Evolutionary conservation across 2,329 filamentous ascomycete species (phyloP).

Genomic region (Lecanicillium sp.): DNA sequence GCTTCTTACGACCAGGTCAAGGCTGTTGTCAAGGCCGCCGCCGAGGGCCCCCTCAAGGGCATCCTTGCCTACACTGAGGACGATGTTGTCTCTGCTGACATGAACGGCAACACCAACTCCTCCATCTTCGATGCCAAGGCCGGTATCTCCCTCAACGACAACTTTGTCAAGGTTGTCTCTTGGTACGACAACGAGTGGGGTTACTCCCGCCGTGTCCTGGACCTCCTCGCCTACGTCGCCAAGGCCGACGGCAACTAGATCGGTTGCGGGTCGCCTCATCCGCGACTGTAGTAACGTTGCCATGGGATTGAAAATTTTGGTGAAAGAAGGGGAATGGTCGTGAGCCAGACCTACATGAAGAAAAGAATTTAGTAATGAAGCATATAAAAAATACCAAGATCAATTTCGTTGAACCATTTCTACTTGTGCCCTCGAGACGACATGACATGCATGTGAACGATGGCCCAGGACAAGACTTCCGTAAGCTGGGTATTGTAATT

Average conservation of each 20-base stretch:
- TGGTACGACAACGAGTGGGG: conserved; percentile 99
- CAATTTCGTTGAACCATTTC: no score
- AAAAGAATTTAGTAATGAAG: conserved; percentile 10
- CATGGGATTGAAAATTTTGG: conserved; percentile 8
- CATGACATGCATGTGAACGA: no score
- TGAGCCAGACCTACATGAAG: no score
- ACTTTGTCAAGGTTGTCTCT: conserved; percentile 97
- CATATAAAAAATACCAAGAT: conserved; percentile 10
- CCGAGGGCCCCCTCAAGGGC: conserved; percentile 77
- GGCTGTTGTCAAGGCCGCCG: conserved; percentile 76
- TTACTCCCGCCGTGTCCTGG: conserved; percentile 91
- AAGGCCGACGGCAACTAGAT: conserved; percentile 60
- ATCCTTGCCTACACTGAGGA: conserved; percentile 95
- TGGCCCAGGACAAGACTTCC: no score
- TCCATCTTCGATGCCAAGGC: conserved; percentile 99
- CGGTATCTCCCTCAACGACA: conserved; percentile 94
- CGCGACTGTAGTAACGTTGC: conserved; percentile 15
- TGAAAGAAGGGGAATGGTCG: conserved; percentile 9
- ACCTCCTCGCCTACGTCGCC: conserved; percentile 71
- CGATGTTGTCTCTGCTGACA: conserved; percentile 86
- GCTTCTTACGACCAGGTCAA: conserved; percentile 91
- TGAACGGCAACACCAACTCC: conserved; percentile 87
- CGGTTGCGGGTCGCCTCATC: conserved; percentile 16
- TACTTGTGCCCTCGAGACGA: no score
- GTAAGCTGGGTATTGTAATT: no score